Evolutionary conservation across 768 basidiomycete genomes (phyloP).

Genomic region (Saitozyma sp.): DNA sequence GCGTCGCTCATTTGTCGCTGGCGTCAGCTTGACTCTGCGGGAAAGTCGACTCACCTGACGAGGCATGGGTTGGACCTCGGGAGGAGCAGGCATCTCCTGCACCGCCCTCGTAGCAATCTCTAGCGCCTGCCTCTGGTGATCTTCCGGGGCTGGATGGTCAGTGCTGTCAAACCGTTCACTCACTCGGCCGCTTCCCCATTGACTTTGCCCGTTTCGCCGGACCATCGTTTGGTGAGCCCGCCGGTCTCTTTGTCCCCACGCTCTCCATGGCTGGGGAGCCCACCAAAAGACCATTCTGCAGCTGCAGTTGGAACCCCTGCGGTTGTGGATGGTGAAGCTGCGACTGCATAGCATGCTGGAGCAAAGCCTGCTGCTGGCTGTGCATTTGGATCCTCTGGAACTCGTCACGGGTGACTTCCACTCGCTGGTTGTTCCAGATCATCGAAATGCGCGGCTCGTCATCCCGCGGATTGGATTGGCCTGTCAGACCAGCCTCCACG

Average conservation of each 20-base stretch:
- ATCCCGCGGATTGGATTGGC: background rate
- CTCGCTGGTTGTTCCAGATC: no score
- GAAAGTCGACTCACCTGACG: slow-evolving; percentile 5
- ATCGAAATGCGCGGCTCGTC: no score
- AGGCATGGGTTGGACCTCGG: background rate
- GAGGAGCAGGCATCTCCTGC: background rate
- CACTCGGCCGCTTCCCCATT: slow-evolving; percentile 11
- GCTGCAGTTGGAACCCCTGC: no score
- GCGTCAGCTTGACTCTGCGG: slow-evolving; percentile 1
- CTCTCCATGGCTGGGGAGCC: no score
- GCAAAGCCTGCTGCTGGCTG: no score
- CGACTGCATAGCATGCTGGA: no score
- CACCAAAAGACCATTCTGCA: no score
- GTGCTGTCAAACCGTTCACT: slow-evolving; percentile 6
- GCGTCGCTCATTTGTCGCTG: background rate
- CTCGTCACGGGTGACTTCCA: no score
- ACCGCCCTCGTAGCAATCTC: slow-evolving; percentile 12
- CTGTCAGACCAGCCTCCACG: background rate
- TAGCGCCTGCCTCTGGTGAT: slow-evolving; percentile 21
- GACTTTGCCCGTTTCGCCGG: slow-evolving; percentile 6
- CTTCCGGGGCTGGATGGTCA: slow-evolving; percentile 19
- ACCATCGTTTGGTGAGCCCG: no score
- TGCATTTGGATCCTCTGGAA: no score
- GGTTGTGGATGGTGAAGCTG: no score
- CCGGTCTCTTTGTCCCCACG: no score